phyloP scores from a whole-genome alignment of 768 basidiomycete genomes.

The Scleroderma bovista region DNA sequence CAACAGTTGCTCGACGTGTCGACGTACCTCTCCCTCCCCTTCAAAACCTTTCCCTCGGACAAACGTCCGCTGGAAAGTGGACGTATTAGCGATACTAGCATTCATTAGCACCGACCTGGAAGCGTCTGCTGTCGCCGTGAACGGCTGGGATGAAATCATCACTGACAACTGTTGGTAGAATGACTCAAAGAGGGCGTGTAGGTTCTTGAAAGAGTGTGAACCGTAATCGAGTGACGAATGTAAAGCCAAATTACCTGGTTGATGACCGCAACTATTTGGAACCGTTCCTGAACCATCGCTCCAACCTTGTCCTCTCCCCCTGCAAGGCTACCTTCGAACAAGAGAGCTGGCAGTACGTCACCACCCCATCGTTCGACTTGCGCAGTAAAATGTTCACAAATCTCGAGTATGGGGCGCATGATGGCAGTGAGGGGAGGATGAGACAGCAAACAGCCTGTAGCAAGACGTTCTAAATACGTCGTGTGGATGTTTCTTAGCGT shows the following conservation, averaged over 20 bases:
- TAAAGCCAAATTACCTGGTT: constrained; percentile 49
- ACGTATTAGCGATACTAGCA: constrained; percentile 44
- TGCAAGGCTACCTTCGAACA: constrained; percentile 74
- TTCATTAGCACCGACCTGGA: constrained; percentile 69
- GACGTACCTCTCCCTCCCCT: constrained; percentile 60
- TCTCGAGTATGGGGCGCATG: constrained; percentile 69
- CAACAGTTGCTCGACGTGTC: constrained; percentile 78
- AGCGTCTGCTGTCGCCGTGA: constrained; percentile 54
- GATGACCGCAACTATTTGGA: constrained; percentile 64
- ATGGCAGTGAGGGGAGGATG: constrained; percentile 57
- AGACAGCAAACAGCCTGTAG: constrained; percentile 74
- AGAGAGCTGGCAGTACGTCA: constrained; percentile 76
- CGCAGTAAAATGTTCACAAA: constrained; percentile 83
- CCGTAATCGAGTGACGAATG: neutral
- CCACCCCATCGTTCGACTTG: constrained; percentile 92
- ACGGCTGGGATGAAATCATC: constrained; percentile 72
- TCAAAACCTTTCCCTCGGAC: constrained; percentile 49
- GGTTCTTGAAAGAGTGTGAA: constrained; percentile 40
- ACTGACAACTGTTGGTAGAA: constrained; percentile 80
- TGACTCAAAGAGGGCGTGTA: constrained; percentile 59
- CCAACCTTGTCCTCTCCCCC: constrained; percentile 56
- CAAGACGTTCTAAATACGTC: constrained; percentile 71
- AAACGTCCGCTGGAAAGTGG: constrained; percentile 43
- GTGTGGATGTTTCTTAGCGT: constrained; percentile 79
- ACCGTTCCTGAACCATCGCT: constrained; percentile 65